These are phyloP conservation scores for Millerozyma acaciae DNA, from an alignment of 805 yeast species.

Conservation along the genomic window DNA sequence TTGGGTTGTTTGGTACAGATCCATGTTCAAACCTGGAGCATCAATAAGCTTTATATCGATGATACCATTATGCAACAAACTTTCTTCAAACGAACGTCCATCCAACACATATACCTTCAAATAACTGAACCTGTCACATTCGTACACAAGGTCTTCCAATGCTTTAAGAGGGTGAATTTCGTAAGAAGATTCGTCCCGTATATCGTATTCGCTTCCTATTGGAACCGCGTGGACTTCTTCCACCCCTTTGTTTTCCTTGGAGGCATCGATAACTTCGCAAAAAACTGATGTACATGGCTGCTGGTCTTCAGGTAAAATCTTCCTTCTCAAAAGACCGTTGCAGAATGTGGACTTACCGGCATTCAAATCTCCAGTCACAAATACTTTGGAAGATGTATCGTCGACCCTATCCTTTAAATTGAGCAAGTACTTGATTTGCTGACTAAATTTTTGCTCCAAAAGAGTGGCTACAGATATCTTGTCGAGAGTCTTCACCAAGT, in stretches of 20 bases:
- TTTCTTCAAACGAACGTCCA: conserved; percentile 58
- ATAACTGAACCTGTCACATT: conserved; percentile 65
- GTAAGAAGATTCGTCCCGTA: conserved; percentile 62
- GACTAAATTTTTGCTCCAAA: conserved; percentile 62
- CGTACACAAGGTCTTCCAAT: conserved; percentile 67
- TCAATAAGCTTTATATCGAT: conserved; percentile 91
- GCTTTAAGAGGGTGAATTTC: conserved; percentile 49
- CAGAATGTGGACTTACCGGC: conserved; percentile 97
- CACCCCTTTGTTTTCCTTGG: conserved; percentile 57
- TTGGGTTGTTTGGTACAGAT: conserved; percentile 89
- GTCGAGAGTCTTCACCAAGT: conserved; percentile 56
- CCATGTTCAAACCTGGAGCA: conserved; percentile 95
- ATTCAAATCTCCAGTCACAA: conserved; percentile 94
- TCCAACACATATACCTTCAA: conserved; percentile 83
- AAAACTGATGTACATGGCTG: conserved; percentile 97
- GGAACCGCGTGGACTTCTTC: conserved; percentile 95
- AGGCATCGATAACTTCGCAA: conserved; percentile 87
- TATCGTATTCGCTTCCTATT: conserved; percentile 48
- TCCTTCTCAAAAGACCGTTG: conserved; percentile 76
- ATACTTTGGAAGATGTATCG: conserved; percentile 88
- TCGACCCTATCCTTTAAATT: conserved; percentile 79
- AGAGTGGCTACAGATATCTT: conserved; percentile 65
- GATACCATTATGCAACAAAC: conserved; percentile 81
- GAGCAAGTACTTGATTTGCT: conserved; percentile 61
- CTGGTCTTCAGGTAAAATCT: conserved; percentile 89